Evolutionary conservation across 148 eudicot genomes (phyloP).

Genomic region (Rhododendron molle): DNA sequence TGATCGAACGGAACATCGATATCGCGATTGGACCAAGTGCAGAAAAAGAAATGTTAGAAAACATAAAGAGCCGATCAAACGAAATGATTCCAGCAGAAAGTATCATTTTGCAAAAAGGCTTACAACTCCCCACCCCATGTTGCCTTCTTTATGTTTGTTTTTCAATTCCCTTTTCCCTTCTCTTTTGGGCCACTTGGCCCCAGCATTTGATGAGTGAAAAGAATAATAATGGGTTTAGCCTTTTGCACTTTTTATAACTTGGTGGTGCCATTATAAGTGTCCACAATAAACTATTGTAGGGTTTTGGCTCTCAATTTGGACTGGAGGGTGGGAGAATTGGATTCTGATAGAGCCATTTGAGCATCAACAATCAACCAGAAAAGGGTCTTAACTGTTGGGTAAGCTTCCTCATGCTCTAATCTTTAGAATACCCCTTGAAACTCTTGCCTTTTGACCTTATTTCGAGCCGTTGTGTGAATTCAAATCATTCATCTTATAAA

Average conservation of each 20-base stretch:
- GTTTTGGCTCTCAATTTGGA: not conserved
- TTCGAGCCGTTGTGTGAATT: not conserved
- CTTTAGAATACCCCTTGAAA: not conserved
- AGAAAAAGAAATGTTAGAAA: not conserved
- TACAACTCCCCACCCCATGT: not conserved
- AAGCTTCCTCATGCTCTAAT: not conserved
- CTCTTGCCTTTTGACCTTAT: not conserved
- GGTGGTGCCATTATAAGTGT: not conserved
- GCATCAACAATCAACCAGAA: not conserved
- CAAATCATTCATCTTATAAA: not conserved
- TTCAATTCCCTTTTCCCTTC: not conserved
- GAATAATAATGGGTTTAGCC: not conserved
- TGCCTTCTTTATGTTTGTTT: not conserved
- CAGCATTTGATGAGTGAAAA: not conserved
- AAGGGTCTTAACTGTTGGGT: not conserved
- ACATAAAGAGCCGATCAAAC: not conserved
- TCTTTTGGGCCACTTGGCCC: not conserved
- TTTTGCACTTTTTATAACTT: not conserved
- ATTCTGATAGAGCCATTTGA: not conserved
- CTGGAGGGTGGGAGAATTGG: not conserved
- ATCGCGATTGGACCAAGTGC: not conserved
- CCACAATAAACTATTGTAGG: not conserved
- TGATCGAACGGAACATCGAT: too few relatives aligned
- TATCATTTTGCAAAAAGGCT: not conserved
- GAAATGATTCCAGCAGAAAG: conserved; percentile 1